Percentiles rank a stretch among this genome's conserved stretches.
phyloP scores from a whole-genome alignment of 106 monocot genomes.

The Dendrobium huoshanense region DNA sequence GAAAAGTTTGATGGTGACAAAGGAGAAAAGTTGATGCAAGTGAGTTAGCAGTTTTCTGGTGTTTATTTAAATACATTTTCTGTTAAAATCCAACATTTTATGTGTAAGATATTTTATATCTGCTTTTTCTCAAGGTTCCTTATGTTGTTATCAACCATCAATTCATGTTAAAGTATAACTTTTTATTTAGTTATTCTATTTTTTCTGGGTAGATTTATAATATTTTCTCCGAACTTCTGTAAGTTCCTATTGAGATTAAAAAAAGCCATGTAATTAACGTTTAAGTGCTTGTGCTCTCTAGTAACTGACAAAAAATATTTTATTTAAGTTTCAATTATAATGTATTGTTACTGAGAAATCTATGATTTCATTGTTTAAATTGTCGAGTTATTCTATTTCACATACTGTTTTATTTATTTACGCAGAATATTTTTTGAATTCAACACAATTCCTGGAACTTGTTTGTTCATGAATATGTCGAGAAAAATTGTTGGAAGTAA shows the following conservation, averaged over 20 bases:
- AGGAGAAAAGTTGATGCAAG: constrained; percentile 57
- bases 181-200: background rate
- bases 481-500: background rate
- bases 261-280: background rate
- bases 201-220: background rate
- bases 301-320: background rate
- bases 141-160: constrained; percentile 1
- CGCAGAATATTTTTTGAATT: background rate
- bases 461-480: background rate
- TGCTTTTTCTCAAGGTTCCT: too few relatives aligned
- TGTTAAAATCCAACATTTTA: background rate
- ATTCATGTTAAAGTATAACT: background rate
- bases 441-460: background rate
- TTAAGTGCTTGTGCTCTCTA: background rate
- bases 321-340: background rate
- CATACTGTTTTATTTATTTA: background rate
- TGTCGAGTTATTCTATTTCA: background rate
- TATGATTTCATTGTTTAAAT: background rate
- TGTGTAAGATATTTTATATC: too few relatives aligned
- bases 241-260: background rate
- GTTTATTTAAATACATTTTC: background rate
- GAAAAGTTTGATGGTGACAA: constrained; percentile 70
- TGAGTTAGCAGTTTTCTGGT: background rate
- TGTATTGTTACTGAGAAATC: background rate
- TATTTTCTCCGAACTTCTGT: background rate